These are phyloP conservation scores for Fusarium sp. DNA, from an alignment of 2,329 filamentous ascomycete genomes.

Conservation along the genomic window DNA sequence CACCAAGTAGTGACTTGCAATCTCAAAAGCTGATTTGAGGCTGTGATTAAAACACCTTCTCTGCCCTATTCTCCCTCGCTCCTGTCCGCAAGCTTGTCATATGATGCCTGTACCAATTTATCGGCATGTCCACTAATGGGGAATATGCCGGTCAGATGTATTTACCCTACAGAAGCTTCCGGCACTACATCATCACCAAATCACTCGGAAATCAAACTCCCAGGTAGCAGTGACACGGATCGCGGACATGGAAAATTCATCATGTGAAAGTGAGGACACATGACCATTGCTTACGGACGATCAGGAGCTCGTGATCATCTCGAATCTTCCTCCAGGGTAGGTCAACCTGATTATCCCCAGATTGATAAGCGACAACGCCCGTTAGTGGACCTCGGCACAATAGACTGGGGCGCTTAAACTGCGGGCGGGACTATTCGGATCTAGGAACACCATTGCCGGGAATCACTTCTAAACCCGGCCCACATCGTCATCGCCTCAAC, in stretches of 20 bases:
- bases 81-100: too few species aligned
- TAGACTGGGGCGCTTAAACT: constrained; percentile 38
- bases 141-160: not conserved
- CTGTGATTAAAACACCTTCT: not conserved
- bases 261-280: constrained; percentile 6
- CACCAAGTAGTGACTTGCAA: not conserved
- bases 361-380: constrained; percentile 20
- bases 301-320: not conserved
- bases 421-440: constrained; percentile 36
- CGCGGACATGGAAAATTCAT: not conserved
- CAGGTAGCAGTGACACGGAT: not conserved
- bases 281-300: not conserved
- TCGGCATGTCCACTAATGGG: not conserved
- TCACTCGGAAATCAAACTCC: not conserved
- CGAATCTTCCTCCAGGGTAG: constrained; percentile 36
- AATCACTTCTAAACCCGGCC: constrained; percentile 44
- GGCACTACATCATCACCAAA: not conserved
- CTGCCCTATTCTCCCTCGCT: not conserved
- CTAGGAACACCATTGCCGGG: constrained; percentile 30
- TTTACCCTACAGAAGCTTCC: not conserved
- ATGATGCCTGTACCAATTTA: not conserved
- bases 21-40: too few species aligned
- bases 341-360: not conserved
- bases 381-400: constrained; percentile 34
- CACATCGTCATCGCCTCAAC: constrained; percentile 42